Conservation (phyloP, 768 basidiomycete genomes). For the Gautieria morchelliformis region DNA sequence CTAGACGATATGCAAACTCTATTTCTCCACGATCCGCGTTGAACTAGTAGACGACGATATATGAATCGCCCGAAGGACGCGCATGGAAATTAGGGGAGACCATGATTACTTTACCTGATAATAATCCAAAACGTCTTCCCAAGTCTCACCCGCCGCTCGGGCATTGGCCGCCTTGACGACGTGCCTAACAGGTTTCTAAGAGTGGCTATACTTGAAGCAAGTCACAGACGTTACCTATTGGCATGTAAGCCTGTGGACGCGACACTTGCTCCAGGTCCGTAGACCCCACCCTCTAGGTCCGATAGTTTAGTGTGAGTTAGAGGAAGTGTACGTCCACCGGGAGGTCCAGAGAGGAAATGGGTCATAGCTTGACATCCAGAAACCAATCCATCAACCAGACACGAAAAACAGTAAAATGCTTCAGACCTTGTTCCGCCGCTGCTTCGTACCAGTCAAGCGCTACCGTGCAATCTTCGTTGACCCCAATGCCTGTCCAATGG, state of each 20-base stretch:
- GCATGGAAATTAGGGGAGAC: conserved; percentile 13
- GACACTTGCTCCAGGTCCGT: conserved; percentile 89
- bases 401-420: neutral
- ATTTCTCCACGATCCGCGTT: conserved; percentile 89
- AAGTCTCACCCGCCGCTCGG: conserved; percentile 83
- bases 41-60: conserved; percentile 43
- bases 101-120: conserved; percentile 47
- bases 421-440: conserved; percentile 74
- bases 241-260: conserved; percentile 77
- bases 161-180: conserved; percentile 79
- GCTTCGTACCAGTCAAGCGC: conserved; percentile 85
- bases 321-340: conserved; percentile 81
- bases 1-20: conserved; percentile 83
- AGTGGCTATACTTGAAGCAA: neutral
- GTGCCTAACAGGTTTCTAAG: conserved; percentile 22
- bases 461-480: conserved; percentile 72
- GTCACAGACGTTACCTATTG: conserved; percentile 24
- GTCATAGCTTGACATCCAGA: conserved; percentile 47
- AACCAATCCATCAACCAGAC: neutral
- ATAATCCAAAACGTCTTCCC: conserved; percentile 88
- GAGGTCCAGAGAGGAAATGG: conserved; percentile 75
- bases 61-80: neutral
- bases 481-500: conserved; percentile 93
- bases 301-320: conserved; percentile 75
- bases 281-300: conserved; percentile 87